These are phyloP conservation scores for Coniochaeta pulveracea DNA, from an alignment of 2,329 filamentous ascomycete species.

Conservation along the genomic window DNA sequence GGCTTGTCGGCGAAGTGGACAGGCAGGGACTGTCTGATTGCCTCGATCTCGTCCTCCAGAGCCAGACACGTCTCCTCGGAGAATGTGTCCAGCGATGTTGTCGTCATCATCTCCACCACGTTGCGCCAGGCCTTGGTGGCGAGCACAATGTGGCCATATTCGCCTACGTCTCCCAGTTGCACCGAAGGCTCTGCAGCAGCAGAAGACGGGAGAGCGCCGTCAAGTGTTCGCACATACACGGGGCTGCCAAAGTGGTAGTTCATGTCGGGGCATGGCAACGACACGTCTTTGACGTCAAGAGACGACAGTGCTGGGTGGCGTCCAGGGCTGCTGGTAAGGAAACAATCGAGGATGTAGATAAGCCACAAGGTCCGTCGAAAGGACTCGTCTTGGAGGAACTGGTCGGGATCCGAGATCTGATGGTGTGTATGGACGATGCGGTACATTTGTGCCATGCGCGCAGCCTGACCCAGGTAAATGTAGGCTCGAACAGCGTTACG, in stretches of 20 bases:
- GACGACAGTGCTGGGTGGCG: constrained; percentile 44
- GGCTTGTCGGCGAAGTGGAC: constrained; percentile 51
- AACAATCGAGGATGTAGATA: constrained; percentile 51
- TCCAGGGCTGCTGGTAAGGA: constrained; percentile 49
- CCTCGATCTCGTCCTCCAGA: constrained; percentile 42
- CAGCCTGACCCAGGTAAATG: constrained; percentile 50
- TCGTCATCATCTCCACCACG: constrained; percentile 49
- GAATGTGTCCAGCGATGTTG: constrained; percentile 37
- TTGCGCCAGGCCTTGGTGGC: constrained; percentile 51
- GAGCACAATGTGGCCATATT: constrained; percentile 50
- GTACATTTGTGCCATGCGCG: constrained; percentile 56
- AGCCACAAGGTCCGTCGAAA: constrained; percentile 51
- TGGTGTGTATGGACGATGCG: constrained; percentile 46
- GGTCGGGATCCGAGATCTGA: constrained; percentile 37
- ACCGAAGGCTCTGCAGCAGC: constrained; percentile 24
- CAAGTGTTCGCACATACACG: constrained; percentile 45
- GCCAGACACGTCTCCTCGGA: constrained; percentile 39
- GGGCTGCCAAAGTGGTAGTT: constrained; percentile 53
- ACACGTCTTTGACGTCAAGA: constrained; percentile 42
- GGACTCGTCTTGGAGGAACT: constrained; percentile 49
- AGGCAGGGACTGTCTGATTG: constrained; percentile 40
- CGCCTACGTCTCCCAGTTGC: constrained; percentile 40
- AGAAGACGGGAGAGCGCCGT: constrained; percentile 24
- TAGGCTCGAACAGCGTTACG: constrained; percentile 51
- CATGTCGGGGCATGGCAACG: constrained; percentile 48